Percentiles rank a stretch among this genome's conserved stretches.
Evolutionary conservation across 306 rosid genomes (phyloP).

Genomic region (Amphicarpaea edgeworthii): DNA sequence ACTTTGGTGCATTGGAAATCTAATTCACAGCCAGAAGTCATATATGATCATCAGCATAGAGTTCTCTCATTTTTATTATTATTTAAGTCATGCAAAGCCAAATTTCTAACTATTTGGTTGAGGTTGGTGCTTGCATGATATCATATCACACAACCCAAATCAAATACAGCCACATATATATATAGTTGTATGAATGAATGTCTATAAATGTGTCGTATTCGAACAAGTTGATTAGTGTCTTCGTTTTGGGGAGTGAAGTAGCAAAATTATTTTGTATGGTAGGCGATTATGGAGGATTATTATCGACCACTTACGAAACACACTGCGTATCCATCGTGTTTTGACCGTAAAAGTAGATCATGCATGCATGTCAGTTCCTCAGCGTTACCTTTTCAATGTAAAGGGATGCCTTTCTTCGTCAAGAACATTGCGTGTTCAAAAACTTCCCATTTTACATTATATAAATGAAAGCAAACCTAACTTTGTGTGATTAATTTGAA

Average conservation of each 20-base stretch:
- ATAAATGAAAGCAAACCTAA: not conserved
- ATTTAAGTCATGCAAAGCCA: not conserved
- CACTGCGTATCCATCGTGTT: conserved; percentile 38
- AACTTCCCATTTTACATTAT: too few species aligned
- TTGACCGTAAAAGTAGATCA: conserved; percentile 5
- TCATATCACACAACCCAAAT: conserved; percentile 26
- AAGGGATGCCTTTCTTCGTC: conserved; percentile 33
- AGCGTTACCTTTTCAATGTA: conserved; percentile 28
- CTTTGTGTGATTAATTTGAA: not conserved
- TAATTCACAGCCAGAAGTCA: conserved; percentile 15
- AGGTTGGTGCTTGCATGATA: conserved; percentile 40
- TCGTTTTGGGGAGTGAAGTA: conserved; percentile 7
- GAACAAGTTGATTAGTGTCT: conserved; percentile 39
- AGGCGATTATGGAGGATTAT: conserved; percentile 5
- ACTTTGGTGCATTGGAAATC: conserved; percentile 41
- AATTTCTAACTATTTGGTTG: conserved; percentile 49
- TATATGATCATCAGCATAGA: not conserved
- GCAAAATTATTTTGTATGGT: conserved; percentile 8
- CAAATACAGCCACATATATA: conserved; percentile 43
- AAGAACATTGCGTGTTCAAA: conserved; percentile 46
- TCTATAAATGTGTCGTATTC: conserved; percentile 15
- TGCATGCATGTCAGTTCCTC: conserved; percentile 16
- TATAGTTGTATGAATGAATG: not conserved
- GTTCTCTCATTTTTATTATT: not conserved
- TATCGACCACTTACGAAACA: conserved; percentile 21